Evolutionary conservation across 2,329 filamentous ascomycete species (phyloP), one percentile per base, ranked within the genome.

Genomic region (Grosmannia huntii): DNA sequence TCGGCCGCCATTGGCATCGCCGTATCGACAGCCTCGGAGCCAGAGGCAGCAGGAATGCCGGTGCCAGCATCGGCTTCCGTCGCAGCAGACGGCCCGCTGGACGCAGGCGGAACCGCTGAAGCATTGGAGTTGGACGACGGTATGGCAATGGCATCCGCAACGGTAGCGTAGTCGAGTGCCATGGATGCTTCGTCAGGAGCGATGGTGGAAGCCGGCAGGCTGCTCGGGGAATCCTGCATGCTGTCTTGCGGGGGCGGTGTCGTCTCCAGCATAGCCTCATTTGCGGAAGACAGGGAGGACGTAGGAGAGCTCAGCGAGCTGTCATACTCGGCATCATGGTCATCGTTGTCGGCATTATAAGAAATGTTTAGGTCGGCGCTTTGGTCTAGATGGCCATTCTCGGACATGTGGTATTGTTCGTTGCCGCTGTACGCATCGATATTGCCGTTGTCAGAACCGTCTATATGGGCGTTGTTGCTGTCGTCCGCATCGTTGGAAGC

Each of bases 341-440:
- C 50, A 46, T 53, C 50, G 23, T 23, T 50, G 33, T 4, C 28
- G 28, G 48, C 52, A 19, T 19, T 38, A 41, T 21, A 14, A 31
- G 44, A 38, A 36, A 36, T 38, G n/a, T 46, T 50, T 9, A 57
- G 28, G 21, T 27, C 48, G 44, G 31, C 53, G 27, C 28, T 55
- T 11, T 28, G 21, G 38, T 21, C 23, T 14, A 5, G 7, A 52
- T 23, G 55, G 50, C 49, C 28, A 14, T 23, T 21, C 6, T 46
- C 49, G 23, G 38, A 41, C 21, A 50, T 44, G 14, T 54, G 23
- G 59, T 67, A 67, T 49, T 64, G 62, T 50, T 68, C 68, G 59
- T 72, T 68, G 55, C 75, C 72, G 66, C 68, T 71, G 66, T 79
- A 79, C 31, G 71, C 70, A 63, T 76, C 73, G 64, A 77, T 69